Percentiles rank a stretch among this genome's conserved stretches.
These are phyloP conservation scores for Drosera spatulata DNA, from an alignment of 179 eudicot genomes.

Conservation along the genomic window DNA sequence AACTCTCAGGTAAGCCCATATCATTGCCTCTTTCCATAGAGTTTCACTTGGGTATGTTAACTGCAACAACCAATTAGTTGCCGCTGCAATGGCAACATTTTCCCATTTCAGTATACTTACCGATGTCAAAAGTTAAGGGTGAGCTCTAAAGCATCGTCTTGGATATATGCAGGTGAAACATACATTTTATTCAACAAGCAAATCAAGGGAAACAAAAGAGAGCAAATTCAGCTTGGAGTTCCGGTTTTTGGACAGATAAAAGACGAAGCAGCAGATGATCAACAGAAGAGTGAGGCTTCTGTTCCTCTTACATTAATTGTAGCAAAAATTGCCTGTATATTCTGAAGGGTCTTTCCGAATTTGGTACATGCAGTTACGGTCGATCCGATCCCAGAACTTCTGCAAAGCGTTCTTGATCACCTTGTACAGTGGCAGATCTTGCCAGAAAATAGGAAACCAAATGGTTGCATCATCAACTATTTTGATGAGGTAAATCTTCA, in stretches of 20 bases:
- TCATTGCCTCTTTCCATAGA: slow-evolving; percentile 8
- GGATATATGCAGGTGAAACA: slow-evolving; percentile 65
- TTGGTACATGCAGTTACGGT: slow-evolving; percentile 41
- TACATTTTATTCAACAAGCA: slow-evolving; percentile 79
- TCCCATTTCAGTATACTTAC: not conserved
- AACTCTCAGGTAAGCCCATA: slow-evolving; percentile 64
- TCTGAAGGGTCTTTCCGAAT: not conserved
- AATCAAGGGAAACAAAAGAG: slow-evolving; percentile 9
- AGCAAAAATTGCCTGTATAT: not conserved
- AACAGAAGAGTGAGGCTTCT: slow-evolving; percentile 29
- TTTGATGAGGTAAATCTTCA: slow-evolving; percentile 62
- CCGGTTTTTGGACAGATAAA: slow-evolving; percentile 74
- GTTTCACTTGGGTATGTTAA: not conserved
- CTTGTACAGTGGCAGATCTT: slow-evolving; percentile 77
- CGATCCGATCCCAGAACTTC: slow-evolving; percentile 73
- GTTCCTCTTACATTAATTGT: not conserved
- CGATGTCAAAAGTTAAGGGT: not conserved
- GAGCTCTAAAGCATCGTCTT: not conserved
- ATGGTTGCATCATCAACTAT: slow-evolving; percentile 87
- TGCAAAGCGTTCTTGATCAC: slow-evolving; percentile 68
- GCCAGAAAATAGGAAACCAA: slow-evolving; percentile 77
- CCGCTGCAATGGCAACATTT: not conserved
- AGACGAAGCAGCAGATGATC: slow-evolving; percentile 36
- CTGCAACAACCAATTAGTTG: too few species aligned
- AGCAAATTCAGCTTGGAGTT: slow-evolving; percentile 78